Conservation (phyloP, 371 early-diverging fungal species). For the Dichotomocladium elegans region DNA sequence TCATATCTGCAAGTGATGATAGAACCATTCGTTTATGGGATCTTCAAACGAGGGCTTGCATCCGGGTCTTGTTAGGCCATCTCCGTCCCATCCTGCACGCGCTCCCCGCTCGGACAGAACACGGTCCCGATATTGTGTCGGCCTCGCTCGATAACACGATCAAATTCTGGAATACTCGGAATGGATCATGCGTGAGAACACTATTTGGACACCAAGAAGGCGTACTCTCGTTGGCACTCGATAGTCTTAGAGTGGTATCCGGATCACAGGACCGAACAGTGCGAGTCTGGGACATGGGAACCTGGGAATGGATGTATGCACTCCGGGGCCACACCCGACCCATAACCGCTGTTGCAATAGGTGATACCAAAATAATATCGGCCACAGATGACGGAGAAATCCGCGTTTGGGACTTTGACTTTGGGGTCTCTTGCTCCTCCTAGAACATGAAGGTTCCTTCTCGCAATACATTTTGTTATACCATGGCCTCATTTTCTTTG, state of each 20-base stretch:
- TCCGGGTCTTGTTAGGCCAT: constrained; percentile 73
- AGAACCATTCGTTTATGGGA: constrained; percentile 84
- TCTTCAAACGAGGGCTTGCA: constrained; percentile 63
- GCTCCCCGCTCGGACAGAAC: constrained; percentile 52
- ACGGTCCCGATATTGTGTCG: constrained; percentile 67
- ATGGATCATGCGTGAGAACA: constrained; percentile 70
- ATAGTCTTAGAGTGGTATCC: constrained; percentile 87
- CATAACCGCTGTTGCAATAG: constrained; percentile 72
- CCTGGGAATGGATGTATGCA: constrained; percentile 75
- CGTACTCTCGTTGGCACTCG: constrained; percentile 85
- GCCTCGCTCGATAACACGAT: constrained; percentile 90
- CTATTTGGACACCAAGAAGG: constrained; percentile 91
- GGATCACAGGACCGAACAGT: constrained; percentile 88
- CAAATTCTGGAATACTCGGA: constrained; percentile 79
- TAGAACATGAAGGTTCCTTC: too few relatives aligned
- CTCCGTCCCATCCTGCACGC: constrained; percentile 74
- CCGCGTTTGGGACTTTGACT: constrained; percentile 75
- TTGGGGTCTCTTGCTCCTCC: too few relatives aligned
- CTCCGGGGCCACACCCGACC: constrained; percentile 65
- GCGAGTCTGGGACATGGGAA: constrained; percentile 94
- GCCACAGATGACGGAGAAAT: constrained; percentile 84
- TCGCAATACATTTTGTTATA: too few relatives aligned
- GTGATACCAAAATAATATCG: constrained; percentile 85
- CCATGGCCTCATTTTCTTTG: too few relatives aligned
- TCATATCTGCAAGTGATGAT: constrained; percentile 83